These are phyloP conservation scores for Tubosaeta sp. DNA, from an alignment of 768 basidiomycete species.

Conservation along the genomic window DNA sequence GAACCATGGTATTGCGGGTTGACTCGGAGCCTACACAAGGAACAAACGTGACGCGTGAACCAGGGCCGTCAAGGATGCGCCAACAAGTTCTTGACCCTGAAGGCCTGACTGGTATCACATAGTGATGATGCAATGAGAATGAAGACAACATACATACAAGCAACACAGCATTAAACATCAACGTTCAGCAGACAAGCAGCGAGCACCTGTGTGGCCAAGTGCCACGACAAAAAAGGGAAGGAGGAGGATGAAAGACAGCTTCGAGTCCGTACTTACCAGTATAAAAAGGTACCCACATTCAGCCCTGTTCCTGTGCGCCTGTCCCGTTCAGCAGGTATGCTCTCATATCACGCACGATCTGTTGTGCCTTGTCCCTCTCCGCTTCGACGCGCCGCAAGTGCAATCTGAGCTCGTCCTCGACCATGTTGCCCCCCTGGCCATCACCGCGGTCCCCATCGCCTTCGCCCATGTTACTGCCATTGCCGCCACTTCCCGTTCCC, in stretches of 20 bases:
- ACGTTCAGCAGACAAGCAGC: background rate
- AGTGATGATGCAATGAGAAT: background rate
- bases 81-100: background rate
- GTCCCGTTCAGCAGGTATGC: slow-evolving; percentile 14
- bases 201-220: background rate
- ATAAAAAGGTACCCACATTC: background rate
- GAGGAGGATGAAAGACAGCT: background rate
- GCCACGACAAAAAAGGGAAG: background rate
- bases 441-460: background rate
- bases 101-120: background rate
- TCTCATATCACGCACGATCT: slow-evolving; percentile 13
- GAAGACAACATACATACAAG: background rate
- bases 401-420: slow-evolving; percentile 8
- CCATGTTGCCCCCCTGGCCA: background rate
- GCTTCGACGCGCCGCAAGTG: slow-evolving; percentile 13
- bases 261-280: background rate
- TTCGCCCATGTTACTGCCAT: background rate
- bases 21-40: background rate
- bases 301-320: background rate
- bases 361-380: slow-evolving; percentile 18
- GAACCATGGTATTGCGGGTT: no score
- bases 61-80: background rate
- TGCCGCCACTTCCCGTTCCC: background rate
- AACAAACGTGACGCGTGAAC: background rate
- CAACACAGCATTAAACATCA: background rate